A percentile compares a stretch with the other conserved stretches of the same genome.
Evolutionary conservation across 164 flowering plant genomes (phyloP).

Genomic region (Brasenia schreberi): DNA sequence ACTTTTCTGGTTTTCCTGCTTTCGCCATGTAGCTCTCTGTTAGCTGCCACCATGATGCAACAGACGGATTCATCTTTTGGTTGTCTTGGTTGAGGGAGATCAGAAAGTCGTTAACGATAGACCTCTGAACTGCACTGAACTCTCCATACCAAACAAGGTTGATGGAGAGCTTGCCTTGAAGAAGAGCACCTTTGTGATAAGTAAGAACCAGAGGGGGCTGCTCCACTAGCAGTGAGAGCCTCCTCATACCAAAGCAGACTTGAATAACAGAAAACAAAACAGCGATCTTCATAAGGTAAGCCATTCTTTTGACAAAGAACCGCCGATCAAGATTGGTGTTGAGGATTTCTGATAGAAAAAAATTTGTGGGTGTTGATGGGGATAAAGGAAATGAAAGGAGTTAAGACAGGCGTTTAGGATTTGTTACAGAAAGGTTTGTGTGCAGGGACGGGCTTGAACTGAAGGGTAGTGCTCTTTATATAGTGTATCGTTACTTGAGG

Average conservation of each 20-base stretch:
- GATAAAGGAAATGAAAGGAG: too few relatives aligned
- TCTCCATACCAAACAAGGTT: slow-evolving; percentile 25
- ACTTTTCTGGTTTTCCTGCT: slow-evolving; percentile 9
- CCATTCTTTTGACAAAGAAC: neutral
- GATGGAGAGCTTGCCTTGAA: slow-evolving; percentile 11
- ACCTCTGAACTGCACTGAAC: slow-evolving; percentile 14
- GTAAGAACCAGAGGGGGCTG: slow-evolving; percentile 5
- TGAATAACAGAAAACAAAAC: neutral
- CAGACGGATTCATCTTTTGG: slow-evolving; percentile 4
- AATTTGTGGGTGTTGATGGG: too few relatives aligned
- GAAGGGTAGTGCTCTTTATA: too few relatives aligned
- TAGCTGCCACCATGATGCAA: slow-evolving; percentile 14
- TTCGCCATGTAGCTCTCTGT: slow-evolving; percentile 12
- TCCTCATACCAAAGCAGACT: slow-evolving; percentile 2
- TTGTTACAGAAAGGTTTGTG: too few relatives aligned
- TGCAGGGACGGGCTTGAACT: too few relatives aligned
- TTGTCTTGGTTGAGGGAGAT: slow-evolving; percentile 7
- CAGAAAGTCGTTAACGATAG: slow-evolving; percentile 17
- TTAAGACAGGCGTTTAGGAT: too few relatives aligned
- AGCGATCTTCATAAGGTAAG: neutral
- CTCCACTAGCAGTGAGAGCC: slow-evolving; percentile 3
- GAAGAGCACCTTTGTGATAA: slow-evolving; percentile 21
- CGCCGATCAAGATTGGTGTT: too few relatives aligned
- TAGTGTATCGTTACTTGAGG: too few relatives aligned
- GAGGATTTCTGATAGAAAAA: too few relatives aligned